Evolutionary conservation across 805 yeast species (phyloP), one percentile per base, ranked within the genome.

Genomic region (Saccharomycopsis sp.): DNA sequence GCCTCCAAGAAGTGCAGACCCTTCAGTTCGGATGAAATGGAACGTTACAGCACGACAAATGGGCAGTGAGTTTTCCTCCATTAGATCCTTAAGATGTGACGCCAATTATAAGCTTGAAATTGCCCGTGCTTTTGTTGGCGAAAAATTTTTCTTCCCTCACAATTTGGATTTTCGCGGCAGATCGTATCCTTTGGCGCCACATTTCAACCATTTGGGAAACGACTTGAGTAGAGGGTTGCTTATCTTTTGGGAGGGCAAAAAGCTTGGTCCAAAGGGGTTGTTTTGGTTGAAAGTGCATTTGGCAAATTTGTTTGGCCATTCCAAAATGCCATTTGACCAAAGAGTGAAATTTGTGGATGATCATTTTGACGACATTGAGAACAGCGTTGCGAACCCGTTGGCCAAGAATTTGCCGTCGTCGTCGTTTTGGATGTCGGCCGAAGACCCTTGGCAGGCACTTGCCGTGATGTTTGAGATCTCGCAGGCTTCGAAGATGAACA

Each of bases 41-140:
- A 77, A 77, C 50, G 65, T 75, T 20, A 59, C 65, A 36, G 74
- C 83, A 43, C 77, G 76, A 42, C 67, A 64, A 27, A 52, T 73
- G 6, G 68, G 77, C 16, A 73, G 76, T 48, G 78, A 74, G 32
- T 77, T 77, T 46, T 73, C 82, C 8, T 66, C 80, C 17, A 67
- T 71, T 48, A 76, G 92, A 59, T 88, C 97, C 0, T 82, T 80
- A 57, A 75, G 98, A 59, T 92, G 98, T 64, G 96, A 88, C 60
- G 69, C 84, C 48, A 89, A 92, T 58, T 92, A 92, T 59, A 92
- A 86, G 58, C 63, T 92, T 39, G 98, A 92, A 59, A 86, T 92
- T 55, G 97, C 98, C 0, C 71, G 97, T 49, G 96, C 95, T 0
- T 86, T 80, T 60, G 61, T 81, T 19, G 94, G 94, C 18, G 92